A percentile compares a stretch with the other conserved stretches of the same genome.
These are phyloP conservation scores for Cyberlindnera nakhonratchasimensis DNA, from an alignment of 805 yeast species.

Conservation along the genomic window DNA sequence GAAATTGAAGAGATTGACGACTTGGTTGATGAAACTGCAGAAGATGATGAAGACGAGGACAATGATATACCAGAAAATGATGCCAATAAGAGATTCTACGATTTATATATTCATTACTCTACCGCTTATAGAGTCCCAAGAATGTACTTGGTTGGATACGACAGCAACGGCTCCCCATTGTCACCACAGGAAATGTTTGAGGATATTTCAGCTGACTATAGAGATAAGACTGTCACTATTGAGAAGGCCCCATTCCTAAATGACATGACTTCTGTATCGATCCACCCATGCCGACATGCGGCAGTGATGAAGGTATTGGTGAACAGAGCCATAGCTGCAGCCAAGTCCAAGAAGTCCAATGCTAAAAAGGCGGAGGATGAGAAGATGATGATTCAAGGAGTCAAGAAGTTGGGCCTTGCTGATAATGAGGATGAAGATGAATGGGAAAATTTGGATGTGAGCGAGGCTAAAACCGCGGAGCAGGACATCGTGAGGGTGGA, in stretches of 20 bases:
- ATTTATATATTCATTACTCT: conserved; percentile 86
- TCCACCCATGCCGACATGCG: conserved; percentile 96
- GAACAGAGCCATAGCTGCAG: conserved; percentile 62
- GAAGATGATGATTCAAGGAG: conserved; percentile 37
- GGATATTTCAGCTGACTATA: conserved; percentile 87
- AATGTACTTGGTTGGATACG: conserved; percentile 86
- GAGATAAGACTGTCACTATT: conserved; percentile 94
- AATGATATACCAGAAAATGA: conserved; percentile 31
- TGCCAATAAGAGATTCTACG: conserved; percentile 64
- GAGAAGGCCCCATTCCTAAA: conserved; percentile 85
- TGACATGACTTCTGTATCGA: conserved; percentile 73
- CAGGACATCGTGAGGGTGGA: conserved; percentile 69
- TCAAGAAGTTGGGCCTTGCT: conserved; percentile 47
- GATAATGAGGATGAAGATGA: conserved; percentile 51
- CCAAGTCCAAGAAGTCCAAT: conserved; percentile 30
- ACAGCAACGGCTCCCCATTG: conserved; percentile 78
- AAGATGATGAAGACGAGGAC: conserved; percentile 35
- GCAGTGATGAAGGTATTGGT: conserved; percentile 88
- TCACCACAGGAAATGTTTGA: conserved; percentile 91
- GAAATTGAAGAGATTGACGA: conserved; percentile 42
- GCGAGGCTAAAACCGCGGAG: conserved; percentile 30
- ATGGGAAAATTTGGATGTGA: conserved; percentile 52
- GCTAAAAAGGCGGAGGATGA: conserved; percentile 17
- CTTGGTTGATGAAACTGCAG: conserved; percentile 42
- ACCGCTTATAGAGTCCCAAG: conserved; percentile 96